A percentile compares a stretch with the other conserved stretches of the same genome.
phyloP scores from a whole-genome alignment of 2,329 filamentous ascomycete species.

The Colletotrichum agaves region DNA sequence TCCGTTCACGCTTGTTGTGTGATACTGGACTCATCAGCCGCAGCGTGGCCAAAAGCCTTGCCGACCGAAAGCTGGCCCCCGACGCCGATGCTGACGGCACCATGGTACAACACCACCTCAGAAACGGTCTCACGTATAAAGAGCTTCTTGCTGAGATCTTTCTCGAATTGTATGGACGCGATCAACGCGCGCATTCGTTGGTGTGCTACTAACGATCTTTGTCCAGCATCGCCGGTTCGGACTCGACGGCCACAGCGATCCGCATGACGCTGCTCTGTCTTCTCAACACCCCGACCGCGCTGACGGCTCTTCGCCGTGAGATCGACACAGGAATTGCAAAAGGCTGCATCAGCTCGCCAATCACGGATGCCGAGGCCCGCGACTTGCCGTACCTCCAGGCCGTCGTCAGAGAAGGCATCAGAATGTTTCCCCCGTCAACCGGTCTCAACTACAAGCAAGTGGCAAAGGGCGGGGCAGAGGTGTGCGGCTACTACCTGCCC shows the following conservation, averaged over 20 bases:
- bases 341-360: conserved; percentile 39
- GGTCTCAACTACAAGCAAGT: conserved; percentile 62
- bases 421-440: conserved; percentile 60
- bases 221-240: conserved; percentile 47
- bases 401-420: conserved; percentile 62
- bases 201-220: background rate
- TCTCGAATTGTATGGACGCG: conserved; percentile 25
- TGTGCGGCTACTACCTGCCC: conserved; percentile 50
- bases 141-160: conserved; percentile 44
- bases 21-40: too few species aligned
- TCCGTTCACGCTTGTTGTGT: background rate
- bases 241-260: conserved; percentile 49
- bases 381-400: conserved; percentile 59
- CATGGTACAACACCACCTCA: conserved; percentile 45
- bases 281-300: conserved; percentile 58
- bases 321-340: conserved; percentile 48
- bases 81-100: conserved; percentile 42
- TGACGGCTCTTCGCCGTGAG: conserved; percentile 58
- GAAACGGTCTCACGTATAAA: conserved; percentile 41
- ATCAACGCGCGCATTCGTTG: accelerated
- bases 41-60: conserved; percentile 43
- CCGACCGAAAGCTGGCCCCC: conserved; percentile 40
- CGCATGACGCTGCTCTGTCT: conserved; percentile 63
- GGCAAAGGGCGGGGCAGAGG: conserved; percentile 50
- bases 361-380: conserved; percentile 49